A percentile compares a stretch with the other conserved stretches of the same genome.
phyloP scores from a whole-genome alignment of 2,329 filamentous ascomycete genomes.

The Ophiocordyceps camponoti-saundersi region DNA sequence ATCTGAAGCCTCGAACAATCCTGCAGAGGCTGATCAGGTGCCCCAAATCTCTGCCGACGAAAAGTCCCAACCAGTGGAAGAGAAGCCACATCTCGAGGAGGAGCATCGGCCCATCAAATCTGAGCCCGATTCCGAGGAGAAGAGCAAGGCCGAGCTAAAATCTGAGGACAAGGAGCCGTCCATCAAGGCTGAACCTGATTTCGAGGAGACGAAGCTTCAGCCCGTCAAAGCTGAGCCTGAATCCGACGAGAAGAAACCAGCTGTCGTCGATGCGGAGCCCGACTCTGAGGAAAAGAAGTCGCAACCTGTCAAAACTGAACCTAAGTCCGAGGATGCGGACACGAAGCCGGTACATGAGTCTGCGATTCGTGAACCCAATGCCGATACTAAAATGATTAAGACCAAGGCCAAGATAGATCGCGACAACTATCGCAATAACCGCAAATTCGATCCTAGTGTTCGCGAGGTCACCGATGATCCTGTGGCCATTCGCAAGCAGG shows the following conservation, averaged over 20 bases:
- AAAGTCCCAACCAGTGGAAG: neutral
- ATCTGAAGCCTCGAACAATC: constrained; percentile 20
- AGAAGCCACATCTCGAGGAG: neutral
- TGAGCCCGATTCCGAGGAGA: neutral
- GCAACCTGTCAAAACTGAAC: too few species aligned
- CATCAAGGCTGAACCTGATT: neutral
- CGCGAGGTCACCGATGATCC: constrained; percentile 61
- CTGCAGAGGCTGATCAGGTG: constrained; percentile 16
- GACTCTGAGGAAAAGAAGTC: neutral
- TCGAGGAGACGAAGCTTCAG: neutral
- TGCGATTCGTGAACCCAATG: neutral
- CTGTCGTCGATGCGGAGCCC: neutral
- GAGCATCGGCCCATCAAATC: neutral
- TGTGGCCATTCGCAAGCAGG: constrained; percentile 67
- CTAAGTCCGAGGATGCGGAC: too few species aligned
- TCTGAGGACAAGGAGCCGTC: neutral
- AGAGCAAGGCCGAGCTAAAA: neutral
- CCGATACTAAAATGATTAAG: constrained; percentile 11
- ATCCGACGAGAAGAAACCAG: neutral
- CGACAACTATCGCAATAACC: constrained; percentile 33
- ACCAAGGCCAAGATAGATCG: constrained; percentile 22
- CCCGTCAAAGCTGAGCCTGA: neutral
- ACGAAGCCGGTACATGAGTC: neutral
- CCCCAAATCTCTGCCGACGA: constrained; percentile 3
- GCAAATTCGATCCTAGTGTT: constrained; percentile 53